Conservation (phyloP, 768 basidiomycete species). For the Suillus ampliporus region DNA sequence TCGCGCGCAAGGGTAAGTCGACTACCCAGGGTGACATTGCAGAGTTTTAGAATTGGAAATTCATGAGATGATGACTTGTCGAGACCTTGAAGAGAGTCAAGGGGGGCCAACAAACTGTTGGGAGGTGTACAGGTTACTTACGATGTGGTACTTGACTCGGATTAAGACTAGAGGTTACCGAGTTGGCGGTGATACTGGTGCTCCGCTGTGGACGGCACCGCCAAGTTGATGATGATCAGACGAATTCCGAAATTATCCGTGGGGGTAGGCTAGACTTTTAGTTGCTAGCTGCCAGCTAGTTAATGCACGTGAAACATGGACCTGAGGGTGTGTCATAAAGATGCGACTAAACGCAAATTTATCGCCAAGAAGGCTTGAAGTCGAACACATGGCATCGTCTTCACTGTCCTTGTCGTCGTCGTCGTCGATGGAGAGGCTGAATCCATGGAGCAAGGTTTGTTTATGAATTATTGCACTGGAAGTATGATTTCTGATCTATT, state of each 20-base stretch:
- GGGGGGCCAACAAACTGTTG: no score
- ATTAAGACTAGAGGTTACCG: not conserved
- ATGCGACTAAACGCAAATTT: no score
- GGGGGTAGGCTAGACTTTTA: no score
- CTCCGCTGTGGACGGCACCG: not conserved
- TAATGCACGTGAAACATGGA: no score
- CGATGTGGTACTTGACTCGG: no score
- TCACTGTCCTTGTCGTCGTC: not conserved
- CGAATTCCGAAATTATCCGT: not conserved
- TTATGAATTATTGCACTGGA: not conserved
- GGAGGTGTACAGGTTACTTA: no score
- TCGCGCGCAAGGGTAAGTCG: not conserved
- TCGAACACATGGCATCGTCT: not conserved
- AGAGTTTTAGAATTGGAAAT: no score
- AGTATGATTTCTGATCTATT: not conserved
- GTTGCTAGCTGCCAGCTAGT: no score
- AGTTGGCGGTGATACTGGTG: not conserved
- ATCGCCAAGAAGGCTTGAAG: not conserved
- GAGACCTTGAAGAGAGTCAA: no score
- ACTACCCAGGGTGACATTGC: no score
- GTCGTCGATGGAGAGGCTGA: not conserved
- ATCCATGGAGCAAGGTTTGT: conserved; percentile 2
- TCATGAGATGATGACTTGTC: no score
- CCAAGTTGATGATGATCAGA: conserved; percentile 4
- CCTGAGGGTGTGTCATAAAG: not conserved